Evolutionary conservation across 345 rosid species (phyloP).

Genomic region (Cardamine resedifolia): DNA sequence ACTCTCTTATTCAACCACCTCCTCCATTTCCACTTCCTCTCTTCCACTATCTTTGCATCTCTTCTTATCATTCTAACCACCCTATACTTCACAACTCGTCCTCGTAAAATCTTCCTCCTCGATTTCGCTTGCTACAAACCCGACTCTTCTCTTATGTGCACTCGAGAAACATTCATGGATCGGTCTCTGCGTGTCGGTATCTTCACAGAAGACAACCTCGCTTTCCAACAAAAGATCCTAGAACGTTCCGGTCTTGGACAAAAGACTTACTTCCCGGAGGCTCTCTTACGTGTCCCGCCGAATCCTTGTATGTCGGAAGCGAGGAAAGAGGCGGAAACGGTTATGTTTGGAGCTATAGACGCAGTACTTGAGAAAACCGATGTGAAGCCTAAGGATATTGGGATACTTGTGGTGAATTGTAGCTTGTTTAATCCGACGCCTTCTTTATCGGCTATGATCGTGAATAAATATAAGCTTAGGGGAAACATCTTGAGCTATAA

Average conservation of each 20-base stretch:
- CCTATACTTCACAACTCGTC: conserved; percentile 68
- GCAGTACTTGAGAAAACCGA: conserved; percentile 47
- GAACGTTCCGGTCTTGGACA: conserved; percentile 84
- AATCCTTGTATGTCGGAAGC: conserved; percentile 44
- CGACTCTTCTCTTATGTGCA: conserved; percentile 43
- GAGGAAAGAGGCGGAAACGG: conserved; percentile 45
- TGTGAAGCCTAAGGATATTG: conserved; percentile 43
- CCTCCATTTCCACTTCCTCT: conserved; percentile 44
- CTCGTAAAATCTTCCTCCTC: conserved; percentile 63
- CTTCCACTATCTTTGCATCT: conserved; percentile 42
- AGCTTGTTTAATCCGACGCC: conserved; percentile 60
- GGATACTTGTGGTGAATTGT: conserved; percentile 50
- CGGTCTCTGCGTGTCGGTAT: conserved; percentile 41
- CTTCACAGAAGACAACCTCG: conserved; percentile 64
- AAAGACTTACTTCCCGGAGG: conserved; percentile 72
- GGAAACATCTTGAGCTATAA: conserved; percentile 51
- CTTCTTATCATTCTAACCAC: conserved; percentile 55
- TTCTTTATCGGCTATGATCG: conserved; percentile 48
- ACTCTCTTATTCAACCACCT: conserved; percentile 55
- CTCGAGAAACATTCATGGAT: conserved; percentile 66
- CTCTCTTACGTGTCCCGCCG: conserved; percentile 46
- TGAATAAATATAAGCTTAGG: conserved; percentile 49
- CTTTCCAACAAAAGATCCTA: conserved; percentile 77
- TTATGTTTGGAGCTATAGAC: conserved; percentile 54
- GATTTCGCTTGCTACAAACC: conserved; percentile 85